Base-by-base conservation (phyloP, 352 stramenopile genomes). In the Pilasporangium apinafurcum region DNA sequence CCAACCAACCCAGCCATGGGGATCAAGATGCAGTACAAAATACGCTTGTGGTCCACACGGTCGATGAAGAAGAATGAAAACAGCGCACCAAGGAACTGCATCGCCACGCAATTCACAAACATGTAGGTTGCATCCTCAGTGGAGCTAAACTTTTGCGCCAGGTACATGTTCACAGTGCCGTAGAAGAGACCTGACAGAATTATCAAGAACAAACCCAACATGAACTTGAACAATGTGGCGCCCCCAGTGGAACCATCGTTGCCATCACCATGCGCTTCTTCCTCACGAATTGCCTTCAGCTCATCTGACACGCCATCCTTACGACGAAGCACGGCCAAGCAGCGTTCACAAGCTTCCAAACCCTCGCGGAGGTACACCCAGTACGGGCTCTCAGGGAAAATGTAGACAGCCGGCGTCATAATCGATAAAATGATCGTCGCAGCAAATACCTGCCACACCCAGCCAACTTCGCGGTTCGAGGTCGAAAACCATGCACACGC, bases 41-140 rank as follows among this genome's bases (percentile, higher is more conserved):
- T 84, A 16, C 74, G 70, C 22, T 65, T 67, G 62, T 92, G 80
- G 48, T 87, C 65, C 28, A 86, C 72, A 12, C 68, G 65, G 54
- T 92, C 80, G 51, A 92, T 89, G 55, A 92, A 83, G 52, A 92
- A 89, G 57, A 92, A 92, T 49, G 75, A 87, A 17, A 92, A 78
- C 8, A 90, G 34, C 8, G 77, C 75, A 17, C 80, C 77, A 5
- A 86, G 37, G 37, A 89, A 68, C 58, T 92, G 75, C 9, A 92
- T 43, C 5, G 39, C 53, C 30, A 75, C 63, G 35, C 75, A 86
- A 62, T 90, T 92, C 24, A 84, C 61, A 48, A 92, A 87, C 66
- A 89, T 86, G 49, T 82, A 81, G 44, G 76, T 73, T 6, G 70
- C 74, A 18, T 82, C 59, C 14, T 80, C 64, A 22, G 87, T 82